Conservation (phyloP, 495 filamentous ascomycete genomes). For the Hypoxylon rickii region DNA sequence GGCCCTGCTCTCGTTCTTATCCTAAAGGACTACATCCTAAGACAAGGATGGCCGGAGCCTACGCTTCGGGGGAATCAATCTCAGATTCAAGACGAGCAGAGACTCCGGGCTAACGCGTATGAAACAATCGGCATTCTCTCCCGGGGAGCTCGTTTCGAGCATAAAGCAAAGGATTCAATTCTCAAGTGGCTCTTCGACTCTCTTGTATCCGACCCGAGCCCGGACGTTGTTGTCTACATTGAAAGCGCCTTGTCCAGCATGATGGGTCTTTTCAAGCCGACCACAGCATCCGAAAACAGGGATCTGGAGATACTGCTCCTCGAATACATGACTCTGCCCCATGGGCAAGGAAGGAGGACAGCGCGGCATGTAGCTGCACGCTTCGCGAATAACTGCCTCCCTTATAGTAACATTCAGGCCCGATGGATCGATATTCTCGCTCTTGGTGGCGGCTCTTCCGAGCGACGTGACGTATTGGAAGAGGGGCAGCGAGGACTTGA, state of each 20-base stretch:
- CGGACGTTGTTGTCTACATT: constrained; percentile 79
- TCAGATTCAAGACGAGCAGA: constrained; percentile 61
- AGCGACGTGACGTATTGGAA: constrained; percentile 81
- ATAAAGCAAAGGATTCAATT: constrained; percentile 59
- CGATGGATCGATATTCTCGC: constrained; percentile 90
- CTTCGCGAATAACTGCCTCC: constrained; percentile 88
- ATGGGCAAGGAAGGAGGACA: constrained; percentile 51
- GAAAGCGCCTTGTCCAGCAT: constrained; percentile 86
- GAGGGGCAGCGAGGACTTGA: constrained; percentile 87
- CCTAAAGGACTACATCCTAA: constrained; percentile 73
- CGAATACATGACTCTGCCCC: constrained; percentile 60
- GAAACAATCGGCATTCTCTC: constrained; percentile 85
- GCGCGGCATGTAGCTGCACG: constrained; percentile 82
- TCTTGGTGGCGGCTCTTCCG: constrained; percentile 62
- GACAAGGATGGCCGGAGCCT: constrained; percentile 81
- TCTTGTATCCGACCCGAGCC: constrained; percentile 77
- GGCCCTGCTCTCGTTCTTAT: constrained; percentile 72
- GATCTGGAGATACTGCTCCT: constrained; percentile 57
- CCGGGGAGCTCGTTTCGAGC: constrained; percentile 52
- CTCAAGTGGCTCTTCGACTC: constrained; percentile 80
- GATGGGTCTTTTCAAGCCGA: constrained; percentile 53
- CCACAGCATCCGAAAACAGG: constrained; percentile 40
- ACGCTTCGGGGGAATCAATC: constrained; percentile 39
- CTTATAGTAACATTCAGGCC: constrained; percentile 74
- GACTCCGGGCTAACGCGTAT: constrained; percentile 75